phyloP scores from a whole-genome alignment of 2,329 filamentous ascomycete species.

The Hypoxylon sp. region DNA sequence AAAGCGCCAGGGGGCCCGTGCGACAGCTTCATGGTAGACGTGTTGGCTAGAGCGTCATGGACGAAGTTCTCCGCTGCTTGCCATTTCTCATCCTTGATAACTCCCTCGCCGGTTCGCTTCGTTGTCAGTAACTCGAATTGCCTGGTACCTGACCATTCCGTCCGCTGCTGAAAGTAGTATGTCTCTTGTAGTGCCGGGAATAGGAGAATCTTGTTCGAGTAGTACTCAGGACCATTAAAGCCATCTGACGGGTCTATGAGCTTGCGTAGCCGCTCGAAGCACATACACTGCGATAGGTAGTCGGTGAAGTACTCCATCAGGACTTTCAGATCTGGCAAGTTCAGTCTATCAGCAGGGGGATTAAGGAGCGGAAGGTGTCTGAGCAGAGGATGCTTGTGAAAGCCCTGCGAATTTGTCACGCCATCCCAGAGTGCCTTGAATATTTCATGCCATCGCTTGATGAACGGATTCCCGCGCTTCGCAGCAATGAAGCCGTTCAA shows the following conservation, averaged over 20 bases:
- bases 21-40: slow-evolving; percentile 55
- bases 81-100: slow-evolving; percentile 49
- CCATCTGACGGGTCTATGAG: slow-evolving; percentile 55
- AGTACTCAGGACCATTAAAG: slow-evolving; percentile 56
- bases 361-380: slow-evolving; percentile 50
- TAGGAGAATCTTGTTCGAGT: slow-evolving; percentile 53
- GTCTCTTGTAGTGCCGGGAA: slow-evolving; percentile 53
- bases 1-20: slow-evolving; percentile 52
- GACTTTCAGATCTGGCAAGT: slow-evolving; percentile 46
- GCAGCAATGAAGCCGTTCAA: slow-evolving; percentile 62
- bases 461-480: slow-evolving; percentile 60
- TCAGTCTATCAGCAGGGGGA: slow-evolving; percentile 47
- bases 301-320: slow-evolving; percentile 51
- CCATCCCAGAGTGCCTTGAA: slow-evolving; percentile 57
- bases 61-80: slow-evolving; percentile 52
- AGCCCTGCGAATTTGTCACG: slow-evolving; percentile 51
- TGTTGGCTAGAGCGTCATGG: slow-evolving; percentile 52
- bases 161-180: slow-evolving; percentile 52
- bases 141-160: slow-evolving; percentile 52
- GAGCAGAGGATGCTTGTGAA: slow-evolving; percentile 55
- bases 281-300: slow-evolving; percentile 53
- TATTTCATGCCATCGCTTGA: slow-evolving; percentile 60
- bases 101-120: slow-evolving; percentile 46
- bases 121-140: slow-evolving; percentile 54
- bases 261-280: slow-evolving; percentile 54